Conservation (phyloP, 1,139 yeast genomes). For the Pneumocystis wakefieldiae region DNA sequence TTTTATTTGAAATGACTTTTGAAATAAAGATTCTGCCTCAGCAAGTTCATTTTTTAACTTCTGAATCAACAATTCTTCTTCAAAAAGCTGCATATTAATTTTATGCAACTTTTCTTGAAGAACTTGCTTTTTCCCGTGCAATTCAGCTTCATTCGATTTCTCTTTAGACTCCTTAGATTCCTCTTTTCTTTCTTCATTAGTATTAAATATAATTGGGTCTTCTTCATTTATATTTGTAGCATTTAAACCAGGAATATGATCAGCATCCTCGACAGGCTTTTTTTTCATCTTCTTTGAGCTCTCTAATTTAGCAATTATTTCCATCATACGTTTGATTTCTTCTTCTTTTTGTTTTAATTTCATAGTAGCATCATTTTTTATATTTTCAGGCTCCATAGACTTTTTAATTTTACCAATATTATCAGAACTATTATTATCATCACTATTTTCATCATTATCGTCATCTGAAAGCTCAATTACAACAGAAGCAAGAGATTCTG, state of each 20-base stretch:
- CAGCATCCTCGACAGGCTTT: not conserved
- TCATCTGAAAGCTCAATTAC: not conserved
- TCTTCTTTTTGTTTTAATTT: conserved; percentile 6
- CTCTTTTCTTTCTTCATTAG: not conserved
- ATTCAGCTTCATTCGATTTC: not conserved
- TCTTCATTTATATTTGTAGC: not conserved
- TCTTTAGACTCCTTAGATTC: not conserved
- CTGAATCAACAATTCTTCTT: not conserved
- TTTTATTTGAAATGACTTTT: not conserved
- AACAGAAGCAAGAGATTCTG: not conserved
- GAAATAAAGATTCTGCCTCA: not conserved
- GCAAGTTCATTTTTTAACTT: not conserved
- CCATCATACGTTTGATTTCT: conserved; percentile 3
- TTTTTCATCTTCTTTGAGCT: conserved; percentile 1
- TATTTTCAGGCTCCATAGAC: not conserved
- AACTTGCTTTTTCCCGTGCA: not conserved
- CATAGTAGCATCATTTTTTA: not conserved
- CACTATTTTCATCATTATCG: not conserved
- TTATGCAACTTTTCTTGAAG: not conserved
- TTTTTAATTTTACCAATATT: not conserved
- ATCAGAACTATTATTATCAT: not conserved
- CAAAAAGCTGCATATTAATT: not conserved
- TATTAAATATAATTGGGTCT: not conserved
- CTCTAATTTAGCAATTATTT: conserved; percentile 4
- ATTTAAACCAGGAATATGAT: not conserved